A percentile compares a stretch with the other conserved stretches of the same genome.
phyloP scores from a whole-genome alignment of 78 protist genomes.

The Dictyostelium purpureum region DNA sequence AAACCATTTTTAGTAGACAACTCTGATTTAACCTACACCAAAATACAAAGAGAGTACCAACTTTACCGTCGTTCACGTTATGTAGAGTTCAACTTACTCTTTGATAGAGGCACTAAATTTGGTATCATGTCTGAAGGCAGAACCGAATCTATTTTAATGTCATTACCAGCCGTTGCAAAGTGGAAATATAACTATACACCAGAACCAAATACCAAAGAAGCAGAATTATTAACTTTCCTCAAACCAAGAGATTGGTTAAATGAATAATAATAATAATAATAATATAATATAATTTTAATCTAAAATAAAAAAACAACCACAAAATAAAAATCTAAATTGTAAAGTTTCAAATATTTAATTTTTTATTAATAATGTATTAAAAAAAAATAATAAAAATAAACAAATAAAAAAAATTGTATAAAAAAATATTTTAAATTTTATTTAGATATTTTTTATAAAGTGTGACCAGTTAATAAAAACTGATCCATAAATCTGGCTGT shows the following conservation, averaged over 20 bases:
- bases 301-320: too few species aligned
- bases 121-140: conserved; percentile 85
- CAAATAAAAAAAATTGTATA: too few species aligned
- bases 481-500: too few species aligned
- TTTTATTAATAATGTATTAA: too few species aligned
- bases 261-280: not conserved
- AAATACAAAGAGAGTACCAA: conserved; percentile 72
- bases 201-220: conserved; percentile 57
- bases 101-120: conserved; percentile 86
- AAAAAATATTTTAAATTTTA: too few species aligned
- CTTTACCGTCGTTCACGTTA: conserved; percentile 79
- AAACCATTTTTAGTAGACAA: conserved; percentile 46
- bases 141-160: conserved; percentile 87
- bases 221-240: conserved; percentile 14
- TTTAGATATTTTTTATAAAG: too few species aligned
- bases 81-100: conserved; percentile 85
- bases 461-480: too few species aligned
- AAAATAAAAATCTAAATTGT: too few species aligned
- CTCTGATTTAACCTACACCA: not conserved
- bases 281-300: too few species aligned
- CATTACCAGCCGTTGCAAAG: conserved; percentile 80
- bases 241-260: conserved; percentile 20
- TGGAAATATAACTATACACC: conserved; percentile 79
- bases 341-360: too few species aligned
- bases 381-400: too few species aligned